These are phyloP conservation scores for Betula pendula DNA, from an alignment of 306 rosid genomes.

Conservation along the genomic window DNA sequence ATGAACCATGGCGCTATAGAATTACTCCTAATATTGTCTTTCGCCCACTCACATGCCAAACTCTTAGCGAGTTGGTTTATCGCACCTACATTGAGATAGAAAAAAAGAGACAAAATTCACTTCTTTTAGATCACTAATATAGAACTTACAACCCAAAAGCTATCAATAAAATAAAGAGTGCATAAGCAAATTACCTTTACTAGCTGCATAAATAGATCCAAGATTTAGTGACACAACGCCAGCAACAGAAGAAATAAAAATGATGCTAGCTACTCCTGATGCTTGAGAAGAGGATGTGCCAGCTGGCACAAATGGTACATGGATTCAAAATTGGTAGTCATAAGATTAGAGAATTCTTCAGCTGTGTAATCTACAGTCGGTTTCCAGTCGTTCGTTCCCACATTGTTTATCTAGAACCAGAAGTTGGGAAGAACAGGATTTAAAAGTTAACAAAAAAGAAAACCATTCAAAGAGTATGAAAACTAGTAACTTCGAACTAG, in stretches of 20 bases:
- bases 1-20: not conserved
- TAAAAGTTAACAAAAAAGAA: not conserved
- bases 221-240: constrained; percentile 10
- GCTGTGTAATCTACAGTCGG: constrained; percentile 25
- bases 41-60: constrained; percentile 21
- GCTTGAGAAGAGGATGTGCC: constrained; percentile 49
- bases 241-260: constrained; percentile 37
- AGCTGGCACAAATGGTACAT: constrained; percentile 42
- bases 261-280: constrained; percentile 39
- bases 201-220: constrained; percentile 27
- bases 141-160: not conserved
- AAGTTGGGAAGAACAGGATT: not conserved
- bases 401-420: constrained; percentile 43
- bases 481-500: not conserved
- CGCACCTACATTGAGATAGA: not conserved
- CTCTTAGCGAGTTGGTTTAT: constrained; percentile 6
- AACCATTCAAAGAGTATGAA: not conserved
- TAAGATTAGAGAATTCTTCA: constrained; percentile 35
- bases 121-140: not conserved
- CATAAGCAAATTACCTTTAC: constrained; percentile 27
- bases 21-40: constrained; percentile 5
- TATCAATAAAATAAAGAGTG: not conserved
- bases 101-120: not conserved
- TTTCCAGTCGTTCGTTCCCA: not conserved
- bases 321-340: constrained; percentile 44